Conservation (phyloP, 2,329 filamentous ascomycete species). For the Penicillium sclerotiorum region DNA sequence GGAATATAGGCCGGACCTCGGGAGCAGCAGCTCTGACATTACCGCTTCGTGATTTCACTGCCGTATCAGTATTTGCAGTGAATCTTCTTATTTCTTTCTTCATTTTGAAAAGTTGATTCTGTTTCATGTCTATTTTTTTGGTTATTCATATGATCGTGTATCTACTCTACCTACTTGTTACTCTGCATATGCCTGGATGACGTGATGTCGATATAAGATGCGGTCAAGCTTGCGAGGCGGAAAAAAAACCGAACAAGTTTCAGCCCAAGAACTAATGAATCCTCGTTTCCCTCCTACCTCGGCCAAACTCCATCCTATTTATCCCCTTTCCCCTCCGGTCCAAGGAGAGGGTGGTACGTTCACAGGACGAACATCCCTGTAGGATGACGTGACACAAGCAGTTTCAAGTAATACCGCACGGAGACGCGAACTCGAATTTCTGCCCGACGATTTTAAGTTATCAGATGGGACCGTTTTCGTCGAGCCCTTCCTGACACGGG, state of each 20-base stretch:
- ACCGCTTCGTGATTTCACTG: too few relatives aligned
- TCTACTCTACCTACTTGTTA: conserved; percentile 1
- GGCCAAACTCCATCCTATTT: not conserved
- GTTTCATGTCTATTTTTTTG: not conserved
- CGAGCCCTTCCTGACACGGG: conserved; percentile 5
- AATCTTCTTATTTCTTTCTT: too few relatives aligned
- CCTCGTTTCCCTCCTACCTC: not conserved
- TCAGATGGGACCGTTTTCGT: conserved; percentile 13
- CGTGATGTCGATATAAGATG: conserved; percentile 10
- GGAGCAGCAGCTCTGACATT: not conserved
- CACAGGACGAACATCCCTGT: conserved; percentile 4
- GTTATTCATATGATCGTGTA: not conserved
- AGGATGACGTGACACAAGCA: conserved; percentile 5
- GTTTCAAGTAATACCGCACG: not conserved
- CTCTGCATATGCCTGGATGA: conserved; percentile 3
- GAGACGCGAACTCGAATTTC: not conserved
- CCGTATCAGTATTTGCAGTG: too few relatives aligned
- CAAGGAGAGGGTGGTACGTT: too few relatives aligned
- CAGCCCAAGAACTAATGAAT: not conserved
- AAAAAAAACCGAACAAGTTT: not conserved
- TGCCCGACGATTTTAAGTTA: conserved; percentile 12
- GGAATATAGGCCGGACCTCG: not conserved
- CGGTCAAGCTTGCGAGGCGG: not conserved
- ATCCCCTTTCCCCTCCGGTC: too few relatives aligned
- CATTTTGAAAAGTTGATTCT: too few relatives aligned